Evolutionary conservation across 2,329 filamentous ascomycete species (phyloP).

Genomic region (Sclerotinia nivalis): DNA sequence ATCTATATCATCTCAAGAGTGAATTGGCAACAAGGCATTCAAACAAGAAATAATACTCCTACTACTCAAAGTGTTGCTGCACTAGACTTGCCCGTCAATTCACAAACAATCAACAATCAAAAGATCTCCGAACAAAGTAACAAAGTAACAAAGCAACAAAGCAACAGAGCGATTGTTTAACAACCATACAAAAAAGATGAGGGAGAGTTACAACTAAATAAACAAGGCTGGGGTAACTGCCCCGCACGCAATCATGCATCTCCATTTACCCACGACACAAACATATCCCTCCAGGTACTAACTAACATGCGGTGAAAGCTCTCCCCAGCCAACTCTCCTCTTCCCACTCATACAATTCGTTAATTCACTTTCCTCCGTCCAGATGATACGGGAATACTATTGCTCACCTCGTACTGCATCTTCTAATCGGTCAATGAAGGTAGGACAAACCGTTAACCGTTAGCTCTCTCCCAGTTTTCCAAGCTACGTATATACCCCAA

Average conservation of each 20-base stretch:
- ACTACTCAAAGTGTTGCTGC: background rate
- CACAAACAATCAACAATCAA: background rate
- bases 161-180: background rate
- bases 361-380: background rate
- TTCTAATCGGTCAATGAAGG: background rate
- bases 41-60: too few species aligned
- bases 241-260: background rate
- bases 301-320: slow-evolving; percentile 10
- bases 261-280: background rate
- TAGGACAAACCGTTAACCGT: background rate
- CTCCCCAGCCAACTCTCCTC: background rate
- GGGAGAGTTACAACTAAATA: background rate
- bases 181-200: background rate
- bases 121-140: background rate
- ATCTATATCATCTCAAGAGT: background rate
- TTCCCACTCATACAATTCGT: background rate
- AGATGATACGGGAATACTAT: background rate
- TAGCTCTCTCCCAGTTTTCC: background rate
- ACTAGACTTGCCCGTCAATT: background rate
- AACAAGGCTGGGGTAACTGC: background rate
- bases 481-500: background rate
- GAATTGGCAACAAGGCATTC: background rate
- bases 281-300: background rate
- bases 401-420: slow-evolving; percentile 1
- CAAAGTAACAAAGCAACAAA: too few species aligned